Evolutionary conservation across 176 grass and related monocot species (phyloP).

Genomic region (Phyllostachys edulis): DNA sequence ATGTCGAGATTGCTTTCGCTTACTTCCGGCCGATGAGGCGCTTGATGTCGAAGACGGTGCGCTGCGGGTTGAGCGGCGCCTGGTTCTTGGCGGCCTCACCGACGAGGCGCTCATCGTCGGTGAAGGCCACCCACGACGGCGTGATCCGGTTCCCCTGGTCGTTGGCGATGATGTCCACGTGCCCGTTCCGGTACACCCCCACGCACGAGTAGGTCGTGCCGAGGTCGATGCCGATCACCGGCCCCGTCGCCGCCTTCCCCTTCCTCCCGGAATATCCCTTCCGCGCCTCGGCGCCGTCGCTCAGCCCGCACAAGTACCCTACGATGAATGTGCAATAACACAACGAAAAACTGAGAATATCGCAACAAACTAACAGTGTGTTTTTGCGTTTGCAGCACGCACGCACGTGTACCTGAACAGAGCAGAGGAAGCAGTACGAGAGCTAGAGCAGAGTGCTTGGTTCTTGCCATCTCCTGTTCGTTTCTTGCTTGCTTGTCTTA

Average conservation of each 20-base stretch:
- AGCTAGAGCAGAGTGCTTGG: not conserved
- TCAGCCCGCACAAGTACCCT: not conserved
- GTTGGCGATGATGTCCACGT: slow-evolving; percentile 42
- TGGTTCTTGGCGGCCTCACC: slow-evolving; percentile 79
- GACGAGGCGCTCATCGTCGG: slow-evolving; percentile 64
- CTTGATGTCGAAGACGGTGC: slow-evolving; percentile 69
- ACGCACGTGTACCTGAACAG: not conserved
- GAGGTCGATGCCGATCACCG: not conserved
- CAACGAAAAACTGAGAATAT: too few relatives aligned
- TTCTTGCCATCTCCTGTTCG: not conserved
- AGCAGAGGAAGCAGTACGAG: slow-evolving; percentile 9
- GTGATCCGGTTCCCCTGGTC: too few relatives aligned
- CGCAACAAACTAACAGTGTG: too few relatives aligned
- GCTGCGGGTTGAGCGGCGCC: slow-evolving; percentile 55
- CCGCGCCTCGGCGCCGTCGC: not conserved
- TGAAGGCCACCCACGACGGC: slow-evolving; percentile 72
- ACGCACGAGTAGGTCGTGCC: slow-evolving; percentile 45
- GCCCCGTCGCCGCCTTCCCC: too few relatives aligned
- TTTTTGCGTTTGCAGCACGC: too few relatives aligned
- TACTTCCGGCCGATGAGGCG: slow-evolving; percentile 64
- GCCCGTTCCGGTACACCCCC: slow-evolving; percentile 50
- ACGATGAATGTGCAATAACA: not conserved
- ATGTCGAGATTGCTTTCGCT: slow-evolving; percentile 10
- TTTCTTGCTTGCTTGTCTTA: too few relatives aligned
- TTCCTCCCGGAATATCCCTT: too few relatives aligned